These are phyloP conservation scores for Arabis alpina DNA, from an alignment of 345 rosid genomes.

Conservation along the genomic window DNA sequence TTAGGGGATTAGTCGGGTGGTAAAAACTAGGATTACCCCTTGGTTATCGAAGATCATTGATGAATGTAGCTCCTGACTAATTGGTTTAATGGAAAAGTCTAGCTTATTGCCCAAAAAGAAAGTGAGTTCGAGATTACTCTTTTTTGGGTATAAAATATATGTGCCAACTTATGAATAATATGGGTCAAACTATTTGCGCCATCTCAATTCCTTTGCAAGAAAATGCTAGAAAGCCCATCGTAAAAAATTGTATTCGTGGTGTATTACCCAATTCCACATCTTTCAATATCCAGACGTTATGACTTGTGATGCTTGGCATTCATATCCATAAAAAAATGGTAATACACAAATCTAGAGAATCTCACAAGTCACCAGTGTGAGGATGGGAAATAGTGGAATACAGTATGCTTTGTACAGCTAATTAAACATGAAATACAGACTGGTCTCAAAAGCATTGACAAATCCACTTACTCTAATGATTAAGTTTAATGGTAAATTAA, in stretches of 20 bases:
- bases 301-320: no score
- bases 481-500: constrained; percentile 7
- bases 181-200: constrained; percentile 6
- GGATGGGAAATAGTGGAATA: constrained; percentile 25
- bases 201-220: background rate
- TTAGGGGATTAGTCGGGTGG: no score
- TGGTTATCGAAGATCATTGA: no score
- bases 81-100: no score
- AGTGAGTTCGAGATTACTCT: background rate
- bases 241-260: no score
- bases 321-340: no score
- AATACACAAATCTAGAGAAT: background rate
- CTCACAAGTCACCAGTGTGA: background rate
- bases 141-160: background rate
- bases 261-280: no score
- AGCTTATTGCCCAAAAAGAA: no score
- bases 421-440: constrained; percentile 29
- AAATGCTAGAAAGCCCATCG: constrained; percentile 13
- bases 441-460: constrained; percentile 35
- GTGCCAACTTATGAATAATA: background rate
- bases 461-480: constrained; percentile 30
- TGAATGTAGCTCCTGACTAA: no score
- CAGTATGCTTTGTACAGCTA: constrained; percentile 33
- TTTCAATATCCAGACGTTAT: no score
- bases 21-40: no score